These are phyloP conservation scores for Pleurotus pulmonarius DNA, from an alignment of 768 basidiomycete genomes.

Conservation along the genomic window DNA sequence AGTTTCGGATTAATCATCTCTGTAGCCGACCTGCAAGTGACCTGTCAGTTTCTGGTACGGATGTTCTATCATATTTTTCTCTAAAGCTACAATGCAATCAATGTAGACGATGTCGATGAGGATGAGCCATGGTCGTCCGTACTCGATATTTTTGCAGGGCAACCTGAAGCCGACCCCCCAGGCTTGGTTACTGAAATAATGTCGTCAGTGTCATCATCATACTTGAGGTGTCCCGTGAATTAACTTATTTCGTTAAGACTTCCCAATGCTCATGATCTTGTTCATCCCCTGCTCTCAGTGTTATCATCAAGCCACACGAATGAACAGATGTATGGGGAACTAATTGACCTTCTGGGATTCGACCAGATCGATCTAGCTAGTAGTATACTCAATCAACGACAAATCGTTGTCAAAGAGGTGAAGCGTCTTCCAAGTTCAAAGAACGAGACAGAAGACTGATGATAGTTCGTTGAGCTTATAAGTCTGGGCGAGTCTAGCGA, in stretches of 20 bases:
- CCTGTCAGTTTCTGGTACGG: too few species aligned
- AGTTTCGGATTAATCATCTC: too few species aligned
- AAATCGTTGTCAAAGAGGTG: conserved; percentile 46
- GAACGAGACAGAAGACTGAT: neutral
- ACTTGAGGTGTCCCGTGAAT: too few species aligned
- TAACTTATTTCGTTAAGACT: conserved; percentile 16
- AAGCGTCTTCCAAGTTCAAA: conserved; percentile 9
- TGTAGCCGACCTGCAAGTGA: too few species aligned
- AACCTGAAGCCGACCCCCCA: neutral
- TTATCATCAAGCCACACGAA: conserved; percentile 49
- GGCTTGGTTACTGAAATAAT: conserved; percentile 16
- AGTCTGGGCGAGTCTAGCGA: neutral
- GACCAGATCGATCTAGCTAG: conserved; percentile 78
- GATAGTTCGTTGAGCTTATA: neutral
- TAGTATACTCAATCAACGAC: conserved; percentile 62
- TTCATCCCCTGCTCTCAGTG: conserved; percentile 28
- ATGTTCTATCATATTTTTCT: too few species aligned
- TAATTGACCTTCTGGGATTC: conserved; percentile 80
- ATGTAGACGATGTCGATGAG: conserved; percentile 9
- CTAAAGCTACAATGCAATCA: neutral
- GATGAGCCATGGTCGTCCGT: conserved; percentile 25
- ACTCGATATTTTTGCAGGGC: conserved; percentile 24
- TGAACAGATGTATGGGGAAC: conserved; percentile 73
- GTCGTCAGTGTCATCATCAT: conserved; percentile 17
- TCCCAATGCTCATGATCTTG: conserved; percentile 20